Base-by-base conservation (phyloP, 2,329 filamentous ascomycete genomes). In the Fusarium algeriense region DNA sequence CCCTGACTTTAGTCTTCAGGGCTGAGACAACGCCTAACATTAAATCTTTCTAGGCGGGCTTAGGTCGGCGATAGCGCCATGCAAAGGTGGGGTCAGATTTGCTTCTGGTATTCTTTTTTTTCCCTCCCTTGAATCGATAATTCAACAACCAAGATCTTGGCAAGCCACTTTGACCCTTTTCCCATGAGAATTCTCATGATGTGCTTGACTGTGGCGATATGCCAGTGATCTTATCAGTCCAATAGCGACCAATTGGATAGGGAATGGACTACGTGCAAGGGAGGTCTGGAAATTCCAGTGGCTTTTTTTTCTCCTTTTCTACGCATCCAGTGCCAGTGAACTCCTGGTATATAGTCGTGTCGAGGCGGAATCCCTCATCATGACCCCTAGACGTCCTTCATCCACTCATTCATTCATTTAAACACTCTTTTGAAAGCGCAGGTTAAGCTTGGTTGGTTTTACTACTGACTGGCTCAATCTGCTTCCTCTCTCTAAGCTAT, bases 271-370 rank as follows among this genome's bases (percentile, higher is more conserved):
- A n/a, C 20, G 48, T 48, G 55, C 37, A 50, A 67, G 48, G 64
- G 63, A 48, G 46, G 38, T n/a, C 15, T 26, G 13, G n/a, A 49
- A 67, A 67, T 67, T 67, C 63, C 64, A 62, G 32, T 67, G 48
- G 32, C 37, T 56, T 67, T 35, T 49, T 34, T 14, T 23, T 45
- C 63, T 49, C 59, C 63, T 55, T 67, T 66, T 66, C n/a, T 19
- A 26, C 28, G 48, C 37, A 62, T 40, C 14, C 40, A 8, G 26
- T 37, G 9, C 41, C 19, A 13, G 20, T n/a, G 23, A 26, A 13
- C 37, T 65, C 30, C 37, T 34, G 40, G 28, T 55, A 67, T 62
- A 67, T 67, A 67, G 48, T 14, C 41, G 45, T 34, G 20, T 44
- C 38, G 19, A 12, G 35, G 20, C 45, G 43, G 41, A 43, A 28